Base-by-base conservation (phyloP, 73 alveolate genomes). In the Tetrahymena elliotti region DNA sequence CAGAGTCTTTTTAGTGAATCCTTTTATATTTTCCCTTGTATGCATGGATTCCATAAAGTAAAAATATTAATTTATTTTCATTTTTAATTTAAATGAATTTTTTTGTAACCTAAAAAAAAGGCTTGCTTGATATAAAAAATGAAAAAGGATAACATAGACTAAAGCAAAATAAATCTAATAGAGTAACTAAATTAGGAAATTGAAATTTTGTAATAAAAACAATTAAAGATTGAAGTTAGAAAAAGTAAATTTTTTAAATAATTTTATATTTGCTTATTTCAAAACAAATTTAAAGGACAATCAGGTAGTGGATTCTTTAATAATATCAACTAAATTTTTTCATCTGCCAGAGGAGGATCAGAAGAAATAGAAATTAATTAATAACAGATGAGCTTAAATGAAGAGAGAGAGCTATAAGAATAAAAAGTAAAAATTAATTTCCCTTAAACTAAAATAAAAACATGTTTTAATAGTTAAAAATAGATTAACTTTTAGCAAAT, bases 21-120 rank as follows among this genome's bases (percentile, higher is more conserved):
- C 37, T 98, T 98, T 95, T 97, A 97, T 95, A 97, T 98, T 6
- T 98, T 97, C 95, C 99, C 99, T 11, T 98, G 99, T 94, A 95
- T 96, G 54, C 99, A 98, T 96, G 99, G 98, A 36, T 98, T 97
- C 97, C 99, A 98, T 93, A 98, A 98, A 96, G 99, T 95, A 88
- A 83, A 37, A 33, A 38, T 38, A 47, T 18, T 41, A 4, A 10
- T 10, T 18, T 0, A 22, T 13, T 68, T 68, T 18, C 3, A n/a
- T 31, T 38, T 39, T 31, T 40, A 11, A 33, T 18, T 22, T 12
- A n/a, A 53, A 8, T 6, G 15, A 33, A 33, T 33, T 33, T 84
- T n/a, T 83, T 83, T 6, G 36, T 95, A 12, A 94, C 4, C 22
- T 38, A 33, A 37, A 84, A 22, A 0, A 33, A 84, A 94, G 96